phyloP scores from a whole-genome alignment of 805 yeast species.

The Diddensiella santjacobensis region DNA sequence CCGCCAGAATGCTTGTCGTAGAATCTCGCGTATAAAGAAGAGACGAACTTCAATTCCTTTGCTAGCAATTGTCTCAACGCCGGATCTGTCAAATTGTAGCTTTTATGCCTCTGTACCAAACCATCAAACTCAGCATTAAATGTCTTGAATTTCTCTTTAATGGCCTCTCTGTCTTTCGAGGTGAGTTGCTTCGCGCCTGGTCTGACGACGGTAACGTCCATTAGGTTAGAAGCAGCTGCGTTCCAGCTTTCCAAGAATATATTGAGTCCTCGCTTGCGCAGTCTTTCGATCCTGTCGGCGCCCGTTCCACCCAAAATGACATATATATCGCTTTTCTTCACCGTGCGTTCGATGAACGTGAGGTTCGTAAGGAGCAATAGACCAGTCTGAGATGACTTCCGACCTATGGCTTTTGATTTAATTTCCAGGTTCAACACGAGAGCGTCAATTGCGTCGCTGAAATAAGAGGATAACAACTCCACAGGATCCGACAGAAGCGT shows the following conservation, averaged over 20 bases:
- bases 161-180: constrained; percentile 72
- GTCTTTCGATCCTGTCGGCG: constrained; percentile 54
- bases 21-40: constrained; percentile 81
- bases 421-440: constrained; percentile 62
- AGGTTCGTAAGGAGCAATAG: constrained; percentile 66
- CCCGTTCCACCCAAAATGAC: constrained; percentile 58
- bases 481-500: constrained; percentile 42
- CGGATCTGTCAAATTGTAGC: constrained; percentile 62
- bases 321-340: constrained; percentile 42
- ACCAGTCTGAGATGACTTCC: constrained; percentile 48
- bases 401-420: constrained; percentile 42
- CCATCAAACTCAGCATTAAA: constrained; percentile 84
- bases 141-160: constrained; percentile 78
- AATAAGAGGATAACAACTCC: constrained; percentile 58
- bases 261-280: constrained; percentile 71
- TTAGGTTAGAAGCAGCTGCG: constrained; percentile 64
- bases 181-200: constrained; percentile 45
- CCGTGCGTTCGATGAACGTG: constrained; percentile 68
- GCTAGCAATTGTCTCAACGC: constrained; percentile 59
- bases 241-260: constrained; percentile 75
- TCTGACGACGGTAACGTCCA: constrained; percentile 73
- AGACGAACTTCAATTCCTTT: constrained; percentile 68
- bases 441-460: constrained; percentile 76
- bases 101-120: constrained; percentile 60
- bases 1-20: constrained; percentile 68